A percentile compares a stretch with the other conserved stretches of the same genome.
Conservation (phyloP, 169 alveolate species). For the Condylostoma magnum region DNA sequence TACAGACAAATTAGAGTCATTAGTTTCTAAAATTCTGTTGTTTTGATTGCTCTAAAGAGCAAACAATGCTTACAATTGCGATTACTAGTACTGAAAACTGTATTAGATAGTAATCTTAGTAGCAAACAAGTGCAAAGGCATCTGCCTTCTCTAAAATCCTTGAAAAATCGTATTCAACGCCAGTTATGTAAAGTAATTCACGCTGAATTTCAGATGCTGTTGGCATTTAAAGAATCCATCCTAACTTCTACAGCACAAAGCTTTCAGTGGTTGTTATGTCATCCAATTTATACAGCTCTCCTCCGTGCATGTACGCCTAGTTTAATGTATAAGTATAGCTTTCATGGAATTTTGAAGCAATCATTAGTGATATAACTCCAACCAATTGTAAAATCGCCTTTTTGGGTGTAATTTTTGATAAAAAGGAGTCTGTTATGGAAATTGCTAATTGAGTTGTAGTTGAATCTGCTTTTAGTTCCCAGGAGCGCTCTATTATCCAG, state of each 20-base stretch:
- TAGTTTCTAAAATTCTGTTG: slow-evolving; percentile 16
- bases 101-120: not conserved
- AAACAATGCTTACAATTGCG: not conserved
- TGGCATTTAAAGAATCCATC: slow-evolving; percentile 1
- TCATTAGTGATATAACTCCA: not conserved
- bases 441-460: slow-evolving; percentile 14
- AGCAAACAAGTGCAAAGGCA: slow-evolving; percentile 17
- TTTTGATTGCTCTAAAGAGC: slow-evolving; percentile 22
- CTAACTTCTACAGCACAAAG: slow-evolving; percentile 5
- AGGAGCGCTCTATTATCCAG: not conserved
- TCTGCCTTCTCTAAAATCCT: not conserved
- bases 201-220: slow-evolving; percentile 19
- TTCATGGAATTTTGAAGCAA: slow-evolving; percentile 1
- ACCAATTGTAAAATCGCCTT: not conserved
- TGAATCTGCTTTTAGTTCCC: not conserved
- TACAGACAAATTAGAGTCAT: not conserved
- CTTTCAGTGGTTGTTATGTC: slow-evolving; percentile 10
- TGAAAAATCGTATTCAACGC: not conserved
- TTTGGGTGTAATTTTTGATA: not conserved
- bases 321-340: not conserved
- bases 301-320: not conserved
- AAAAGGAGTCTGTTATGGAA: not conserved
- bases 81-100: slow-evolving; percentile 4
- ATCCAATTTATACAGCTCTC: not conserved
- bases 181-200: not conserved